Base-by-base conservation (phyloP, 306 rosid genomes). In the Astragalus glycyphyllos region DNA sequence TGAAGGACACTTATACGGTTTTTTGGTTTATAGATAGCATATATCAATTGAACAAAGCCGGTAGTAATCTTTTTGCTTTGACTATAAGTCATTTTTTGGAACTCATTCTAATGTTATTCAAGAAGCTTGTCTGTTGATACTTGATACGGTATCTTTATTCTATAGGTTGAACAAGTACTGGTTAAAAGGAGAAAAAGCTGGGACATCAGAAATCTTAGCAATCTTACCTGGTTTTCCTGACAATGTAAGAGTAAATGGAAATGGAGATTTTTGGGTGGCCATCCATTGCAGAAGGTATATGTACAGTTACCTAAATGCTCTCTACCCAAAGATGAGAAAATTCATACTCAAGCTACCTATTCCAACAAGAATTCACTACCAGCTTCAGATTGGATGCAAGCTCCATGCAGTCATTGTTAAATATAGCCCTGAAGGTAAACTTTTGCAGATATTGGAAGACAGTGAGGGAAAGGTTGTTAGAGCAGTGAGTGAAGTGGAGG, bases 231-330 rank as follows among this genome's bases (percentile, higher is more conserved):
- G 96, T 79, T 91, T 85, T 76, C 93, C 93, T 0, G 96, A 87
- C 77, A 89, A 89, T 15, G 80, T 89, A 35, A 77, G 97, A 58
- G 86, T 84, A 46, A 87, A 89, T 47, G 84, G 38, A 60, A 60
- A 89, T 74, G 97, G 97, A 11, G 90, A 91, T 7, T 89, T 89
- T 58, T 91, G 96, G 97, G 87, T 85, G 53, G 96, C 88, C 51
- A 3, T 91, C 70, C 88, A 85, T 72, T 67, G 85, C 59, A 84
- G 87, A 65, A 80, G 86, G 40, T 40, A 78, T 10, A 60, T 74
- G 32, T 79, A 64, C 60, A 63, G 79, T 17, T 58, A 86, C 79
- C 8, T 84, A 1, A 73, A 49, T 32, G 74, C 84, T 4, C 2
- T 69, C 49, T 91, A 80, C 79, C 96, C 97, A 5, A 79, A 40